Base-by-base conservation (phyloP, 345 rosid species). In the Pistacia vera region DNA sequence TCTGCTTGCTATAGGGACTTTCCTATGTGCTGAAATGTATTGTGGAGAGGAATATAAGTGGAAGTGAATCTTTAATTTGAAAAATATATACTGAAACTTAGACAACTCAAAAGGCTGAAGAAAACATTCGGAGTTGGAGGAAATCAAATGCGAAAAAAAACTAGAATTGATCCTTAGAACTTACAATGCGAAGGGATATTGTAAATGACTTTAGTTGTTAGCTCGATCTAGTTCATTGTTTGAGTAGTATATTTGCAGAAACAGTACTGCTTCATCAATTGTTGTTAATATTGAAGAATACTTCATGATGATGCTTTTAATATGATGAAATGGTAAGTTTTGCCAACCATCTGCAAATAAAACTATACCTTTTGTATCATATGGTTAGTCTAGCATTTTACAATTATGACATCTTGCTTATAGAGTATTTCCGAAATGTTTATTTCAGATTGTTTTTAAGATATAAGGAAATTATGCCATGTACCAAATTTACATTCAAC, bases 21-120 rank as follows among this genome's bases (percentile, higher is more conserved):
- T 86, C 92, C 64, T 84, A 81, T 69, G 77, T 76, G 68, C 71
- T 88, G 66, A 87, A 86, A 79, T 91, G 93, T 66, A 66, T 12
- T 90, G 95, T 71, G 92, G 90, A 75, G 69, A 81, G 70, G 89
- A 86, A 75, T 91, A 86, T 88, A 81, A 51, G 87, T 90, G 58
- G 67, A 71, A 54, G 57, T 74, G 67, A 73, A 70, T 63, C 58
- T 56, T 58, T 63, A 58, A 59, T 38, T 71, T 28, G 80, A 36
- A 51, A 41, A 35, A 17, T 35, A 60, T 1, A 56, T 35, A 18
- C 18, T 62, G 57, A 75, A 67, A 62, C 36, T 56, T 33, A 54
- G 62, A 59, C 22, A 57, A 16, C 59, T 69, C 3, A 16, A 70
- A 30, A 14, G 44, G 73, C 33, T 33, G 38, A 18, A 44, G 4